Base-by-base conservation (phyloP, 2,329 filamentous ascomycete species). In the Hymenoscyphus repandus region DNA sequence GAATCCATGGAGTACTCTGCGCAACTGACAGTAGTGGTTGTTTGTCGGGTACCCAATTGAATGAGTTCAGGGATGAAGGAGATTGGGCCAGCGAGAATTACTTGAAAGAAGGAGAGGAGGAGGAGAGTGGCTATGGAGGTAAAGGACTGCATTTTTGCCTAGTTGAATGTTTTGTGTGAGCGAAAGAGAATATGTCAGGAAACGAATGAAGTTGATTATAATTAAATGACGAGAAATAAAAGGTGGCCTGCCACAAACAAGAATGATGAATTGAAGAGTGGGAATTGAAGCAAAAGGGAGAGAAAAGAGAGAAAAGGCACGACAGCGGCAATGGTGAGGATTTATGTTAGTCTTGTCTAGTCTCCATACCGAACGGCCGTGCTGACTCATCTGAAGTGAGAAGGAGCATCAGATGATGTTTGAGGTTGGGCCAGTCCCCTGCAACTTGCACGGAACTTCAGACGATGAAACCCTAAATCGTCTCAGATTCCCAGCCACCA, bases 1-100 rank as follows among this genome's bases (percentile, higher is more conserved):
- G 74, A 74, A 18, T 70, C 71, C 44, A 59, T 62, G 51, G 69
- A 62, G 61, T 76, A 76, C 60, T 74, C 68, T 46, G 64, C 53
- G 62, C 73, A 76, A 43, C 30, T 53, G 15, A 15, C 38, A 31
- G 13, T 38, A 43, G 38, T 38, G 32, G 20, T 37, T 22, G n/a
- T 40, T 15, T 27, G 30, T 22, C 11, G 36, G 20, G 20, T 20
- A 11, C 2, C 6, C 5, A 20, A 31, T 30, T 13, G 22, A 39
- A 32, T 12, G 36, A 30, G 34, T 38, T 45, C 22, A 27, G 40
- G 15, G 20, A 38, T 20, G 48, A 18, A 12, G 38, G 30, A 13
- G 27, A n/a, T 45, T 45, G 27, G 42, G 2, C 22, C 30, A 15
- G 41, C 38, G 37, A 42, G 31, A 37, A 37, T 30, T 17, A 38